Evolutionary conservation across 164 flowering plant genomes (phyloP).

Genomic region (Kingdonia uniflora): DNA sequence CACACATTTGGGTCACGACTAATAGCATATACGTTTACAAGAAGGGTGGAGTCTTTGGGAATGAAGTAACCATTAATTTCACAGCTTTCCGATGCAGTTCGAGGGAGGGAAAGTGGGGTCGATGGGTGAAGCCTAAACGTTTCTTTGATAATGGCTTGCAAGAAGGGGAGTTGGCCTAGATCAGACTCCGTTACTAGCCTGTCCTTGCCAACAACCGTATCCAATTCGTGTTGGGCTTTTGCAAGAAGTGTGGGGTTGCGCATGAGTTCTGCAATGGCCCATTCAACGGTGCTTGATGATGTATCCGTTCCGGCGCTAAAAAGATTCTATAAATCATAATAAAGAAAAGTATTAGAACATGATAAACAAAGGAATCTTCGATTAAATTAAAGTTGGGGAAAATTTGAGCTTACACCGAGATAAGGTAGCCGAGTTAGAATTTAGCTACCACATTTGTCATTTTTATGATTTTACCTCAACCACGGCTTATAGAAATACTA

Average conservation of each 20-base stretch:
- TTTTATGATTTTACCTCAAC: too few relatives aligned
- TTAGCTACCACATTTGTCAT: neutral
- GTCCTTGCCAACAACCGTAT: constrained; percentile 13
- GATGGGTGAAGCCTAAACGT: constrained; percentile 17
- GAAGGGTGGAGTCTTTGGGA: constrained; percentile 12
- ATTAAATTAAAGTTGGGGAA: neutral
- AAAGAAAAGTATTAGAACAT: neutral
- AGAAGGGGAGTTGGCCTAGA: constrained; percentile 13
- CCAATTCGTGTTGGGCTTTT: too few relatives aligned
- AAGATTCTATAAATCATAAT: neutral
- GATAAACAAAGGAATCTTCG: neutral
- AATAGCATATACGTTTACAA: too few relatives aligned
- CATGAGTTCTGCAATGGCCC: too few relatives aligned
- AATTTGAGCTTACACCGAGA: neutral
- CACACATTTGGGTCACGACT: constrained; percentile 2
- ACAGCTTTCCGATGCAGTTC: constrained; percentile 7
- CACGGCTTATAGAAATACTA: neutral
- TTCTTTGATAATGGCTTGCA: too few relatives aligned
- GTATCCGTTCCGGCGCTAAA: constrained; percentile 11
- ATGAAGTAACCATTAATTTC: constrained; percentile 14
- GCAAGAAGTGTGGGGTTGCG: constrained; percentile 10
- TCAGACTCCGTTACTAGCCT: constrained; percentile 14
- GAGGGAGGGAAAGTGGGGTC: constrained; percentile 16
- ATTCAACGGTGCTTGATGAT: constrained; percentile 1
- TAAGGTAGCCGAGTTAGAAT: too few relatives aligned